Evolutionary conservation across 2,329 filamentous ascomycete species (phyloP).

Genomic region (Fusarium odoratissimum): DNA sequence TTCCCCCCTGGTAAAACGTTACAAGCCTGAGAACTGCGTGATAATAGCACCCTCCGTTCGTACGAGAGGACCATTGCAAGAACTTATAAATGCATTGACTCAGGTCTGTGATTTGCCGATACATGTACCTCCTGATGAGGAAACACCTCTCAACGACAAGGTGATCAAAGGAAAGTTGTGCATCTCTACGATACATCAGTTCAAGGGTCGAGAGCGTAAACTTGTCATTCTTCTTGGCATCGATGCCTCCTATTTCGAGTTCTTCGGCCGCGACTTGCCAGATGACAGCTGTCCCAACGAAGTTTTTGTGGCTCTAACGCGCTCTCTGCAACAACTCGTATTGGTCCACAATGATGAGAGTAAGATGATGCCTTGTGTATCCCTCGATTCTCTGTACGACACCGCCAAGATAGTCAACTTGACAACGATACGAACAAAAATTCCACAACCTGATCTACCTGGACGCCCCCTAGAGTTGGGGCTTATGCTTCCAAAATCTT

Average conservation of each 20-base stretch:
- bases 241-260: constrained; percentile 43
- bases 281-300: constrained; percentile 47
- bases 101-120: constrained; percentile 34
- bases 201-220: constrained; percentile 49
- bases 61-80: background rate
- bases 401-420: constrained; percentile 28
- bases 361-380: constrained; percentile 43
- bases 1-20: constrained; percentile 31
- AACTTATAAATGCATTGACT: constrained; percentile 13
- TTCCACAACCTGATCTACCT: constrained; percentile 1
- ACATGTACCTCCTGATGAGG: constrained; percentile 39
- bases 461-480: constrained; percentile 27
- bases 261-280: constrained; percentile 40
- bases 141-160: constrained; percentile 39
- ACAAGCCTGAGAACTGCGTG: constrained; percentile 33
- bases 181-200: constrained; percentile 49
- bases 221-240: constrained; percentile 45
- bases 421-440: background rate
- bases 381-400: constrained; percentile 22
- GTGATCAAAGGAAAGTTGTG: constrained; percentile 46
- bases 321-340: constrained; percentile 46
- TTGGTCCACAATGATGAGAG: constrained; percentile 36
- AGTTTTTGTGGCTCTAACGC: constrained; percentile 47
- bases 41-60: constrained; percentile 20
- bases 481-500: constrained; percentile 14